Base-by-base conservation (phyloP, 2,329 filamentous ascomycete genomes). In the Talaromyces albobiverticillius region DNA sequence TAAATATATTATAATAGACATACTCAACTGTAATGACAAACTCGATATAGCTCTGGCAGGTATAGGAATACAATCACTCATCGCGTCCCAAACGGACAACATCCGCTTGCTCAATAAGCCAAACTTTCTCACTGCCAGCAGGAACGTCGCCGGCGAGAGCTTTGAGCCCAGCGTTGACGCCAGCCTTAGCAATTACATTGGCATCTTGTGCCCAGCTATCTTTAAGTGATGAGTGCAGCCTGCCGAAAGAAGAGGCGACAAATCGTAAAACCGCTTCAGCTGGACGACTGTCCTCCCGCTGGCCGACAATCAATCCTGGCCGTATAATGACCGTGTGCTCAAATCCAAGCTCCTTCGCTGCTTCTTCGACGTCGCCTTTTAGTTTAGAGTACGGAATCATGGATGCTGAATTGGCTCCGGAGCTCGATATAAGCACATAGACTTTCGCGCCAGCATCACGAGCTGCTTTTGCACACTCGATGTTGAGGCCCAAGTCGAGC, bases 321-420 rank as follows among this genome's bases (percentile, higher is more conserved):
- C 85, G 71, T 38, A 87, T 46, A 51, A 96, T 86, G 53, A 96
- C 81, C 4, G 85, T 86, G 60, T 88, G 84, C 47, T 92, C 88
- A 66, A 96, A 96, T 4, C 76, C 86, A 3, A 93, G 73, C 40
- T 74, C 82, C 67, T 83, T 82, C 56, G 96, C 81, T 14, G 84
- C 78, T 31, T 95, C 87, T 70, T 97, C 93, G 38, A 96, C 83
- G 62, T 94, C 89, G 22, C 83, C 85, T 78, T 96, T 96, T 89
- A 96, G 94, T 70, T 78, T 78, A 1, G 71, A 23, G 57, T 88
- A 89, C 0, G 76, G 69, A 5, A 87, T 67, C 1, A 62, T 77
- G 60, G 75, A 83, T 58, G 72, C 80, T 72, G 64, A 77, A 73
- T 67, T 82, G n/a, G 75, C 77, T 48, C 71, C 72, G 1, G 64